Evolutionary conservation across 495 filamentous ascomycete species (phyloP).

Genomic region (Penicillium pancosmium): DNA sequence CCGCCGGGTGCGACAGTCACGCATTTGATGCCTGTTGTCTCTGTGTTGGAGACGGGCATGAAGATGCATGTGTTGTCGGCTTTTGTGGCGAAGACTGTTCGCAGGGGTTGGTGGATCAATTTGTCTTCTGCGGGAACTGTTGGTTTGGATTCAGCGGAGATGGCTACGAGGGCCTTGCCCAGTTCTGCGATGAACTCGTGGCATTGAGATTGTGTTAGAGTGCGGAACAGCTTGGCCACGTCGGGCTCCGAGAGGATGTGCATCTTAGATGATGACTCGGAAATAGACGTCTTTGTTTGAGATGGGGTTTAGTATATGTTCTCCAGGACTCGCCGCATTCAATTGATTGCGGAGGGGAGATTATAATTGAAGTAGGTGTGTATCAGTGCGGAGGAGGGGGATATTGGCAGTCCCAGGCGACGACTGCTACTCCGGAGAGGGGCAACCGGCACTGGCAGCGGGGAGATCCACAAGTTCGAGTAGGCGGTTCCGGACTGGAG

Average conservation of each 20-base stretch:
- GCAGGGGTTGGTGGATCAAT: constrained; percentile 70
- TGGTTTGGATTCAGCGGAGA: constrained; percentile 32
- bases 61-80: constrained; percentile 77
- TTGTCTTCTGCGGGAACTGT: constrained; percentile 22
- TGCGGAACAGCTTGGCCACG: constrained; percentile 40
- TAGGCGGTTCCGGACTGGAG: background rate
- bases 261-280: constrained; percentile 33
- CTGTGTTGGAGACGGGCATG: constrained; percentile 77
- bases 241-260: constrained; percentile 47
- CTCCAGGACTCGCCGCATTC: background rate
- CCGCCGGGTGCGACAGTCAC: constrained; percentile 50
- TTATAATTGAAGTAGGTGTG: background rate
- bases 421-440: background rate
- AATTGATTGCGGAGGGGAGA: background rate
- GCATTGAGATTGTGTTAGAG: constrained; percentile 37
- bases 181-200: constrained; percentile 36
- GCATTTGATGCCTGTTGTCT: constrained; percentile 64
- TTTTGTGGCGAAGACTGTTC: constrained; percentile 67
- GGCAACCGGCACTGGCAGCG: background rate
- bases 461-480: background rate
- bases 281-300: background rate
- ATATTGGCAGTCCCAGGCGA: background rate
- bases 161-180: constrained; percentile 31
- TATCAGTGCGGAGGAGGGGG: background rate
- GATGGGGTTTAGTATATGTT: background rate